These are phyloP conservation scores for Aspergillus sclerotiicarbonarius DNA, from an alignment of 495 filamentous ascomycete genomes.

Conservation along the genomic window DNA sequence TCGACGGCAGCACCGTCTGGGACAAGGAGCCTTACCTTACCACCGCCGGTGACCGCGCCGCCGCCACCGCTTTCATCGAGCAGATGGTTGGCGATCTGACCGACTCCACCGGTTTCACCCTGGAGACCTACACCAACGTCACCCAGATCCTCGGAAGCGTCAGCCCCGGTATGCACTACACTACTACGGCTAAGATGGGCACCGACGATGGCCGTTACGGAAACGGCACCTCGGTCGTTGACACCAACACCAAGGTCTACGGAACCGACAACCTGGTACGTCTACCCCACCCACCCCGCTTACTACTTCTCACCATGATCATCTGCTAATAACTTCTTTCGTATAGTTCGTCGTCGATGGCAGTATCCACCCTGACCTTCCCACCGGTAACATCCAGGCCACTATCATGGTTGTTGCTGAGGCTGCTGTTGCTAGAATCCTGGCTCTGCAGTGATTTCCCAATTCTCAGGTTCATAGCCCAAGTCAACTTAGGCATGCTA, in stretches of 20 bases:
- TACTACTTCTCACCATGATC: not conserved
- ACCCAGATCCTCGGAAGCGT: constrained; percentile 45
- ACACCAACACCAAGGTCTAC: constrained; percentile 63
- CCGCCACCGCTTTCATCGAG: constrained; percentile 39
- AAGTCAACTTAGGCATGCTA: too few species aligned
- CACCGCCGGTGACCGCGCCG: constrained; percentile 23
- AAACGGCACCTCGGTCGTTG: constrained; percentile 58
- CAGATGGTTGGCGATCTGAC: constrained; percentile 51
- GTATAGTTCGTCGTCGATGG: constrained; percentile 36
- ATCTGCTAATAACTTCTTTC: constrained; percentile 4
- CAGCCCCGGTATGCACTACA: constrained; percentile 70
- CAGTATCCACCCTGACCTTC: constrained; percentile 44
- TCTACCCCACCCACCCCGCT: not conserved
- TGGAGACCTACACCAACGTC: constrained; percentile 52
- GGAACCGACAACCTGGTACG: constrained; percentile 62
- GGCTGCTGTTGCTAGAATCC: constrained; percentile 37
- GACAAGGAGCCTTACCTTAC: constrained; percentile 41
- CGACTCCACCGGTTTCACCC: constrained; percentile 46
- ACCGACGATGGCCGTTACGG: constrained; percentile 45
- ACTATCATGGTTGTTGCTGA: constrained; percentile 46
- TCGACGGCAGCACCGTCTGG: constrained; percentile 57
- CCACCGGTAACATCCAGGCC: constrained; percentile 45
- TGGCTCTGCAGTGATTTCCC: constrained; percentile 11
- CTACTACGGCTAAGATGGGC: constrained; percentile 45
- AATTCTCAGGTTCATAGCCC: too few species aligned